phyloP scores from a whole-genome alignment of 2,329 filamentous ascomycete species.

The Torrubiellomyces zombiae region DNA sequence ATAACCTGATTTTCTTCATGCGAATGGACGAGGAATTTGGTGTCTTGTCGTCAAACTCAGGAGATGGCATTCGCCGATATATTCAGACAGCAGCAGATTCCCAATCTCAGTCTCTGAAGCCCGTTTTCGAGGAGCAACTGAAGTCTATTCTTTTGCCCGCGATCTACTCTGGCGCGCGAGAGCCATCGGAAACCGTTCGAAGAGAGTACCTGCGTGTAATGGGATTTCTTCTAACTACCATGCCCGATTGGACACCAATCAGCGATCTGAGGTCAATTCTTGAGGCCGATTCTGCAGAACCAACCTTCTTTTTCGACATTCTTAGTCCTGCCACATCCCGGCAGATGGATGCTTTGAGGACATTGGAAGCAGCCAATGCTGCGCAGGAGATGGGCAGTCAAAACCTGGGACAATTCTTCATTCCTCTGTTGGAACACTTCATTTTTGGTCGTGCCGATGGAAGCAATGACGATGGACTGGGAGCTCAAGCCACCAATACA shows the following conservation, averaged over 20 bases:
- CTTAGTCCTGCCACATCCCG: constrained; percentile 78
- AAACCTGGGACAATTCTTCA: constrained; percentile 72
- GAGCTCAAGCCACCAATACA: constrained; percentile 70
- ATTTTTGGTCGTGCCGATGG: constrained; percentile 65
- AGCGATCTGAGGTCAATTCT: constrained; percentile 59
- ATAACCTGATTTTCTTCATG: constrained; percentile 81
- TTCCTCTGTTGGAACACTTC: constrained; percentile 88
- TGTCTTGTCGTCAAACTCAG: constrained; percentile 64
- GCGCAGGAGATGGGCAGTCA: constrained; percentile 51
- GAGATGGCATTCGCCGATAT: constrained; percentile 64
- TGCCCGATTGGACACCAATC: constrained; percentile 54
- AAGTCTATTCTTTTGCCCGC: constrained; percentile 53
- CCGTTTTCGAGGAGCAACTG: constrained; percentile 41
- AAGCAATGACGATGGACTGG: constrained; percentile 66
- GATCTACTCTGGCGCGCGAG: constrained; percentile 58
- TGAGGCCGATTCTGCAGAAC: constrained; percentile 46
- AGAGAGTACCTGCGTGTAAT: constrained; percentile 68
- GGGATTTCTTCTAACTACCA: constrained; percentile 56
- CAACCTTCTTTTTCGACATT: constrained; percentile 83
- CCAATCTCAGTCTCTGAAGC: constrained; percentile 13
- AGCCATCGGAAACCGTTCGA: constrained; percentile 69
- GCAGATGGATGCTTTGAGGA: constrained; percentile 66
- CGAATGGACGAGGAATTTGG: constrained; percentile 77
- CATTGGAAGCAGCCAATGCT: constrained; percentile 52
- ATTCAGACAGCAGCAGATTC: constrained; percentile 43